Percentiles rank a stretch among this genome's conserved stretches.
These are phyloP conservation scores for Talaromyces funiculosus DNA, from an alignment of 2,329 filamentous ascomycete genomes.

Conservation along the genomic window DNA sequence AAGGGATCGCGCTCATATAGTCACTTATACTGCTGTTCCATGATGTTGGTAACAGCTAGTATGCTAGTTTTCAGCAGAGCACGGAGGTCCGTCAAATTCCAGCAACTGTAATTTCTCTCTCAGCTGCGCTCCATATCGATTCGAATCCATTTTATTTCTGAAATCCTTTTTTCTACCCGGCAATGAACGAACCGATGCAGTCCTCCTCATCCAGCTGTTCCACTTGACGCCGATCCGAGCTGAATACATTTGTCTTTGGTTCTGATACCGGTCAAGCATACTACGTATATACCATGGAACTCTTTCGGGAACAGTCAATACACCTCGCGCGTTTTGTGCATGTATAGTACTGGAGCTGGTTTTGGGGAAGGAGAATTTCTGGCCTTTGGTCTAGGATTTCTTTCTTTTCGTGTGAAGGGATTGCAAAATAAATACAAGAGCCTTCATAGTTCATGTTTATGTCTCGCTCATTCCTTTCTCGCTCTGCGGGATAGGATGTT, in stretches of 20 bases:
- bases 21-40: not conserved
- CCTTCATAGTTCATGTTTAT: conserved; percentile 43
- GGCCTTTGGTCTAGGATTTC: conserved; percentile 9
- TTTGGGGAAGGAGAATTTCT: not conserved
- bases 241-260: not conserved
- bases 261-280: conserved; percentile 3
- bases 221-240: conserved; percentile 4
- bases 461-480: conserved; percentile 22
- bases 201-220: conserved; percentile 11
- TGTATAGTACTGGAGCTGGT: conserved; percentile 37
- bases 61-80: not conserved
- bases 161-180: too few species aligned
- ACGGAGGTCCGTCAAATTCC: not conserved
- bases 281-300: not conserved
- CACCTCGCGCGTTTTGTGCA: conserved; percentile 36
- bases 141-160: not conserved
- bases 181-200: not conserved
- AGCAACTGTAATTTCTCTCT: too few species aligned
- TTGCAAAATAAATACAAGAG: conserved; percentile 32
- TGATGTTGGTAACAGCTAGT: not conserved
- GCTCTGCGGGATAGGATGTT: conserved; percentile 12
- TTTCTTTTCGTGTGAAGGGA: conserved; percentile 6
- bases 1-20: not conserved
- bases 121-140: too few species aligned
- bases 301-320: conserved; percentile 10